These are phyloP conservation scores for Cetraspora pellucida DNA, from an alignment of 192 early-diverging fungal species.

Conservation along the genomic window DNA sequence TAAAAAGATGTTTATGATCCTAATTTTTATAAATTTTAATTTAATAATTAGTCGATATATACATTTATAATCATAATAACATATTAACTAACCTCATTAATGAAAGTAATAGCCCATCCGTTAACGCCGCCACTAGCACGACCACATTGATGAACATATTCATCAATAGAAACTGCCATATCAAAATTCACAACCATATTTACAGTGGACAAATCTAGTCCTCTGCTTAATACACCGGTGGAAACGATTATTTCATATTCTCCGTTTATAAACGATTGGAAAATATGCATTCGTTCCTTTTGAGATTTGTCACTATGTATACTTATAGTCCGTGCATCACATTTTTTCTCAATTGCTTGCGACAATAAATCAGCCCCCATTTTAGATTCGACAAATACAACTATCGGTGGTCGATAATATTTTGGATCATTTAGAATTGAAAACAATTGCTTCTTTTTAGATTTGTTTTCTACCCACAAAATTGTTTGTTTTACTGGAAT, in stretches of 20 bases:
- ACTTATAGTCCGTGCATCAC: constrained; percentile 40
- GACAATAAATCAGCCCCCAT: constrained; percentile 57
- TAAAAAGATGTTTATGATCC: constrained; percentile 50
- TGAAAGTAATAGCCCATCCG: constrained; percentile 62
- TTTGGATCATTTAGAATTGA: constrained; percentile 55
- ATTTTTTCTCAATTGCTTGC: constrained; percentile 47
- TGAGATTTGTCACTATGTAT: constrained; percentile 57
- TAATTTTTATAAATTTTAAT: constrained; percentile 8
- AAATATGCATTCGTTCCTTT: constrained; percentile 43
- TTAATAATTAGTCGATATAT: background rate
- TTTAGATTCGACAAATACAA: constrained; percentile 59
- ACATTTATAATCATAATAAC: background rate
- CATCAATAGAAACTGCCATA: constrained; percentile 58
- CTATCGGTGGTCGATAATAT: constrained; percentile 53
- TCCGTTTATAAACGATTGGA: constrained; percentile 40
- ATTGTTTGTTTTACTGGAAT: constrained; percentile 54
- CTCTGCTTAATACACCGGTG: constrained; percentile 56
- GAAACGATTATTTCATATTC: constrained; percentile 50
- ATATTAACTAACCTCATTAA: constrained; percentile 42
- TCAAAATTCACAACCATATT: constrained; percentile 60
- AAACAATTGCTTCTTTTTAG: constrained; percentile 57
- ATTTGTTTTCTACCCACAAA: constrained; percentile 58
- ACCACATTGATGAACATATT: constrained; percentile 61
- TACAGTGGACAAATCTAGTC: constrained; percentile 52
- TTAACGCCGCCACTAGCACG: constrained; percentile 44